These are phyloP conservation scores for Arachnomyces sp. DNA, from an alignment of 2,329 filamentous ascomycete species.

Conservation along the genomic window DNA sequence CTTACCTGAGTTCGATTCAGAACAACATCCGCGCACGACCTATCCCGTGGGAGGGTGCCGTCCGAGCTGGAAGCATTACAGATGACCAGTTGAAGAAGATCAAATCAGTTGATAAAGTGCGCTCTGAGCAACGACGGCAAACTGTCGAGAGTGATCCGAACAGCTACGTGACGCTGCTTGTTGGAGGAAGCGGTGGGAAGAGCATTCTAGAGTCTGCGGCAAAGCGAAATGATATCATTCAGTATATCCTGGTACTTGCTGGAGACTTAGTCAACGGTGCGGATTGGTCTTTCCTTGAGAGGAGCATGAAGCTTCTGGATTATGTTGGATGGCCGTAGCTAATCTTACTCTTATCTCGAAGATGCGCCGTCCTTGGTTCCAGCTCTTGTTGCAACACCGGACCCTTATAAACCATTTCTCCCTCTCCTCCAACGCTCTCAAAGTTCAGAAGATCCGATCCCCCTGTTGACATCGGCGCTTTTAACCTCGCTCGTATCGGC, in stretches of 20 bases:
- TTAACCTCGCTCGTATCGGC: constrained; percentile 69
- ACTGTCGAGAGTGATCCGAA: constrained; percentile 72
- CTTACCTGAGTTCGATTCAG: constrained; percentile 80
- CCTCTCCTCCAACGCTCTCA: constrained; percentile 76
- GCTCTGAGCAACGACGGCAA: constrained; percentile 80
- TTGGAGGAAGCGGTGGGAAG: constrained; percentile 58
- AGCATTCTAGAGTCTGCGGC: constrained; percentile 80
- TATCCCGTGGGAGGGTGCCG: constrained; percentile 96
- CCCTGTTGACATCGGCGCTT: constrained; percentile 81
- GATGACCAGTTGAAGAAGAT: constrained; percentile 93
- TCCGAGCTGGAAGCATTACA: constrained; percentile 85
- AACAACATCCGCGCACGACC: constrained; percentile 94
- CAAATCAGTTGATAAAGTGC: constrained; percentile 91
- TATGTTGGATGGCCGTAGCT: neutral
- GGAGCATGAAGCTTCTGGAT: neutral
- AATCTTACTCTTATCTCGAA: constrained; percentile 30
- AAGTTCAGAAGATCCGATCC: constrained; percentile 79
- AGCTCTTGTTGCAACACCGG: constrained; percentile 64
- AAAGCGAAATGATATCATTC: constrained; percentile 81
- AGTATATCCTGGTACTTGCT: constrained; percentile 87
- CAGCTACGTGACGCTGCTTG: constrained; percentile 72
- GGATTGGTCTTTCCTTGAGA: constrained; percentile 11
- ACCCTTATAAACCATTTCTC: constrained; percentile 68
- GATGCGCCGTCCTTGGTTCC: constrained; percentile 73
- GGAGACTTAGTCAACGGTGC: constrained; percentile 80